Evolutionary conservation across 352 stramenopile genomes (phyloP), one percentile per base, ranked within the genome.

Genomic region (Phytophthora fragariae): DNA sequence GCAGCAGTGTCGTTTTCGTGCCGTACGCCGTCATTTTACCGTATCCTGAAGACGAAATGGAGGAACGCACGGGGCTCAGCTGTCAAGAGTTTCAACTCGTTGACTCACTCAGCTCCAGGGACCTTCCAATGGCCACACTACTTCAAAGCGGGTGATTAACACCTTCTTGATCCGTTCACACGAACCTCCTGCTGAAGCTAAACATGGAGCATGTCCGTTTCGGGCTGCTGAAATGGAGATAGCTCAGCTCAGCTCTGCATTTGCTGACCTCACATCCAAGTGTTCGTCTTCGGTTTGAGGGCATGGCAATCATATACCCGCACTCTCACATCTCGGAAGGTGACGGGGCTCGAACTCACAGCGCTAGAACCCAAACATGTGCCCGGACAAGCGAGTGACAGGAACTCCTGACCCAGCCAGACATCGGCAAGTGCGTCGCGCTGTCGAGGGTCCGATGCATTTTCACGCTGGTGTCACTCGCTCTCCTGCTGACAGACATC

Each of bases 401-500:
- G 14, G 60, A 69, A 24, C 24, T 62, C 0, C 70, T 82, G 3
- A 65, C 65, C 1, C 37, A 44, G 19, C 65, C 72, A 15, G 59
- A 88, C 15, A 84, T 88, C 3, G 57, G 69, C 24, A 29, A 33
- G 0, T 77, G 14, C 35, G 69, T 88, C 21, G 37, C 11, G 5
- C 76, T 86, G 53, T 82, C 75, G 15, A 69, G 68, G 15, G 41
- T 72, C 24, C 75, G 78, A 27, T 83, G 62, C 12, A 5, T 86
- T 5, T 41, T 90, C 49, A 84, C 79, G 2, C 9, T 85, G 1
- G 29, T 90, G 5, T 75, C 69, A 11, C 24, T 91, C 21, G 27
- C 72, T 9, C 71, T 91, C 10, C 62, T 83, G 0, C n/a, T 77
- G 37, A 84, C 81, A 2, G 84, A 92, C 24, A 88, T 92, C 27